Evolutionary conservation across 306 rosid species (phyloP).

Genomic region (Bauhinia variegata): DNA sequence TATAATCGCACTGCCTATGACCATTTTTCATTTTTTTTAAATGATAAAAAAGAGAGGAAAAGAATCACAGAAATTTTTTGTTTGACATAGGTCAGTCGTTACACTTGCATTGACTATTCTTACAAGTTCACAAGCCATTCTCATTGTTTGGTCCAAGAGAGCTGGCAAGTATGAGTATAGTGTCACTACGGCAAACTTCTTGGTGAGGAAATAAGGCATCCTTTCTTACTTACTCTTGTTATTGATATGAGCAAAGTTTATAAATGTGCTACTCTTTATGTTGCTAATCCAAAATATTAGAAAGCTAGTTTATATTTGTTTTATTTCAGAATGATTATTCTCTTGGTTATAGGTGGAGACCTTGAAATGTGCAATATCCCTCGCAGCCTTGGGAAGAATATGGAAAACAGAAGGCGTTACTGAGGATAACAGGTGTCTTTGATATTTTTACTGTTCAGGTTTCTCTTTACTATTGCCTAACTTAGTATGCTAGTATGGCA

Average conservation of each 20-base stretch:
- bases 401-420: slow-evolving; percentile 81
- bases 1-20: neutral
- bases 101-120: slow-evolving; percentile 83
- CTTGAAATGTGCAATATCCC: slow-evolving; percentile 88
- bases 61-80: neutral
- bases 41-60: no score
- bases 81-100: slow-evolving; percentile 66
- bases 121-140: slow-evolving; percentile 93
- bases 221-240: neutral
- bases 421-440: slow-evolving; percentile 81
- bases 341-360: slow-evolving; percentile 70
- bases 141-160: slow-evolving; percentile 94
- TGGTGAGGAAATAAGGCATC: slow-evolving; percentile 53
- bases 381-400: slow-evolving; percentile 63
- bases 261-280: slow-evolving; percentile 10
- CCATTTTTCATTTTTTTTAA: neutral
- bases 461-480: neutral
- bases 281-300: neutral
- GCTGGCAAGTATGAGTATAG: slow-evolving; percentile 97
- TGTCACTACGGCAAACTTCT: slow-evolving; percentile 92
- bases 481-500: neutral
- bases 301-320: neutral
- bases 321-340: slow-evolving; percentile 26
- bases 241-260: neutral
- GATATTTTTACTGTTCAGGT: neutral